phyloP scores from a whole-genome alignment of 2,329 filamentous ascomycete genomes.

The Arthrobotrys sphaeroides region DNA sequence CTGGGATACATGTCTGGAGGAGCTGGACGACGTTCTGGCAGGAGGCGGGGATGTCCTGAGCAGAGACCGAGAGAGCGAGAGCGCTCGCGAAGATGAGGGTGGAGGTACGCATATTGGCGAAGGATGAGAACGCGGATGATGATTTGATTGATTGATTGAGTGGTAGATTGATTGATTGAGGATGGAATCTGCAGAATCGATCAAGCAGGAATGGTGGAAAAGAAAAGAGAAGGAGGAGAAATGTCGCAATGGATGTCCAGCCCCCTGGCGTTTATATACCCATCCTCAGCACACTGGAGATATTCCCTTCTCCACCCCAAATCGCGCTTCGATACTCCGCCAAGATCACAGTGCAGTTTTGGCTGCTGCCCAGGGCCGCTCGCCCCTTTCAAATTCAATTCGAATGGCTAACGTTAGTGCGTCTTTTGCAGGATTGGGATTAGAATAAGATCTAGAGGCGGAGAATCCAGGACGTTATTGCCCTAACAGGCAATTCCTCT shows the following conservation, averaged over 20 bases:
- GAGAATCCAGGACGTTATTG: conserved; percentile 10
- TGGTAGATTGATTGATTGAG: neutral
- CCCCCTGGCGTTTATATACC: conserved; percentile 39
- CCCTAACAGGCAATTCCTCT: conserved; percentile 10
- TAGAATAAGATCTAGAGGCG: neutral
- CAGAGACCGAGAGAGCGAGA: conserved; percentile 24
- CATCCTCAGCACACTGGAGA: neutral
- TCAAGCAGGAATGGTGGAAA: neutral
- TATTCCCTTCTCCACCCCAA: neutral
- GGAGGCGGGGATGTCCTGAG: conserved; percentile 18
- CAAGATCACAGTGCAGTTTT: conserved; percentile 39
- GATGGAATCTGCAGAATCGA: neutral
- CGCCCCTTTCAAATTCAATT: conserved; percentile 35
- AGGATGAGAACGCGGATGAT: too few species aligned
- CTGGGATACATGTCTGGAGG: conserved; percentile 1
- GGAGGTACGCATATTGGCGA: conserved; percentile 9
- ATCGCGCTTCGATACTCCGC: neutral
- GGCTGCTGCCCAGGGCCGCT: conserved; percentile 4
- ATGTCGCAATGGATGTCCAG: neutral
- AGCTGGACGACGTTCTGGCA: neutral
- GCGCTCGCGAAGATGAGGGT: conserved; percentile 15
- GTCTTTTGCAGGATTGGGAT: conserved; percentile 26
- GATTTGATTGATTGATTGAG: conserved; percentile 1
- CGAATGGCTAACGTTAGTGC: conserved; percentile 24
- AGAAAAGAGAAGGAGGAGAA: neutral